Evolutionary conservation across 208 protist genomes (phyloP), one percentile per base, ranked within the genome.

Genomic region (Acanthamoeba castellanii): DNA sequence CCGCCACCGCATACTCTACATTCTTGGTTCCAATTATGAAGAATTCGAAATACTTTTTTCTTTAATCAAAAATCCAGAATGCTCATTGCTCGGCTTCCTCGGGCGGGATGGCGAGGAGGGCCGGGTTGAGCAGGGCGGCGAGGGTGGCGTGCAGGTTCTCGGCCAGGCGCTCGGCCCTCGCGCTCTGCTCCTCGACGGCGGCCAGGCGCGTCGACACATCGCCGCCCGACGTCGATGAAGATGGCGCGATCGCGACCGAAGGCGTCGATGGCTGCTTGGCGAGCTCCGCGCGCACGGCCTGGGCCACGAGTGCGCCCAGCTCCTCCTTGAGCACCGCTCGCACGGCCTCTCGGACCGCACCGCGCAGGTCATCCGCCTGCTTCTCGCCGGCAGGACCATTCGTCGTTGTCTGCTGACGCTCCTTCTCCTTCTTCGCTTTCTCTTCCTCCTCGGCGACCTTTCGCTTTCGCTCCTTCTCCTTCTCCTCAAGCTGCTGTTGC

Each of bases 141-240:
- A 78, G 70, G n/a, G 30, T 50, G 30, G 37, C 22, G 8, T 78
- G 70, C 16, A 78, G 32, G 70, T 18, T 47, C 70, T 47, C n/a
- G 34, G 70, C 70, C 14, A 78, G 70, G 16, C 70, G n/a, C 70
- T 14, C 34, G 13, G 70, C 70, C 7, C 6, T 8, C 5, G 42
- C 32, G 37, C 70, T 78, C 37, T 78, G 70, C 70, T 78, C 70
- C 37, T 78, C 70, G 34, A 78, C 70, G 14, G 70, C 70, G 16
- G 22, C 70, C 30, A 78, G 32, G 14, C 70, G 70, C 22, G 70
- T 13, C 11, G 16, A 32, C 70, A 78, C 5, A 20, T 78, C 70
- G 16, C 32, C 32, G 70, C 8, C 7, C 37, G 37, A 37, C 37
- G 37, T 37, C 37, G 37, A 37, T 37, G 37, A n/a, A n/a, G n/a